Evolutionary conservation across 441 rosid genomes (phyloP).

Genomic region (Populus hybrid): DNA sequence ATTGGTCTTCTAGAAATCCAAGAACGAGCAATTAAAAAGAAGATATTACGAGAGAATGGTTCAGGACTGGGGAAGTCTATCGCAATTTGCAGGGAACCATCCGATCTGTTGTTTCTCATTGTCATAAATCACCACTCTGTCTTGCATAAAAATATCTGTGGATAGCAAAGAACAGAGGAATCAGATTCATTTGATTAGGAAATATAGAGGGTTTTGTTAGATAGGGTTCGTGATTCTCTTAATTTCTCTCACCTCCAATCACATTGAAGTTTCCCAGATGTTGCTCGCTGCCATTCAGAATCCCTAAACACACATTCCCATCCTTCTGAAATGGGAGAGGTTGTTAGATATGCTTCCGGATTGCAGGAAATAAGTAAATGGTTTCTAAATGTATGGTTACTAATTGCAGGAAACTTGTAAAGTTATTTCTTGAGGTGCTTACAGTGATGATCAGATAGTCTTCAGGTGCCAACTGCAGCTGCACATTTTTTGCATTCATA

Average conservation of each 20-base stretch:
- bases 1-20: too few species aligned
- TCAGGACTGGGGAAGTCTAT: slow-evolving; percentile 60
- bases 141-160: slow-evolving; percentile 81
- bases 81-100: slow-evolving; percentile 63
- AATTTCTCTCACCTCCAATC: slow-evolving; percentile 67
- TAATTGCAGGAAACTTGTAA: background rate
- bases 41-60: slow-evolving; percentile 22
- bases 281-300: slow-evolving; percentile 70
- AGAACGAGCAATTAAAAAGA: too few species aligned
- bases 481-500: slow-evolving; percentile 40
- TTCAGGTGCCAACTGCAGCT: slow-evolving; percentile 68
- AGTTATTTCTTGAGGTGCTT: slow-evolving; percentile 23
- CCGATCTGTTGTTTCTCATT: slow-evolving; percentile 76
- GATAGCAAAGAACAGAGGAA: background rate
- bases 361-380: too few species aligned
- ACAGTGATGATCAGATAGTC: slow-evolving; percentile 82
- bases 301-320: slow-evolving; percentile 86
- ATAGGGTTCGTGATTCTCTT: background rate
- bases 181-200: background rate
- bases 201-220: background rate
- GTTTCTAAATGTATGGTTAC: background rate
- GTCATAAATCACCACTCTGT: slow-evolving; percentile 72
- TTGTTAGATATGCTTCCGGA: background rate
- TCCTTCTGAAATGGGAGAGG: slow-evolving; percentile 32
- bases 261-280: slow-evolving; percentile 64